A percentile compares a stretch with the other conserved stretches of the same genome.
These are phyloP conservation scores for Boletus coccyginus DNA, from an alignment of 768 basidiomycete species.

Conservation along the genomic window DNA sequence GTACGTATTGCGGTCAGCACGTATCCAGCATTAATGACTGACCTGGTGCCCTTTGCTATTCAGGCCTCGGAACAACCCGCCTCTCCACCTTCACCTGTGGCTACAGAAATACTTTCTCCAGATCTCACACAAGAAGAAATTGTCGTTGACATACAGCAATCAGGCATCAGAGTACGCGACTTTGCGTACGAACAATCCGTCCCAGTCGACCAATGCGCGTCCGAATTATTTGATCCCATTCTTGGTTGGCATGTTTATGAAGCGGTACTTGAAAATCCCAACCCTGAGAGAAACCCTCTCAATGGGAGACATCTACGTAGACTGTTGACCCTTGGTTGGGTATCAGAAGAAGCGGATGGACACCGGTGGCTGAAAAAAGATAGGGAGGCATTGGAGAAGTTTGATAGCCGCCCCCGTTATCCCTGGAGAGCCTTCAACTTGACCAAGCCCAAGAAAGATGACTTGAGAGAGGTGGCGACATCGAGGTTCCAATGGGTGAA, in stretches of 20 bases:
- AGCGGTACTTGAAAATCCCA: constrained; percentile 18
- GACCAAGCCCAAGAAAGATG: constrained; percentile 24
- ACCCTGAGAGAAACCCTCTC: constrained; percentile 16
- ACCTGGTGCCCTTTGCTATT: background rate
- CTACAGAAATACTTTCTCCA: constrained; percentile 32
- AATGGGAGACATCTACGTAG: constrained; percentile 27
- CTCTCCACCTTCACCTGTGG: constrained; percentile 31
- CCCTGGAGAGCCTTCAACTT: constrained; percentile 28
- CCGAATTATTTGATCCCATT: constrained; percentile 32
- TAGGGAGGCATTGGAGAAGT: constrained; percentile 24
- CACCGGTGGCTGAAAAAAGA: constrained; percentile 26
- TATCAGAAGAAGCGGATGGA: constrained; percentile 19
- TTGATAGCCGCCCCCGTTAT: constrained; percentile 23
- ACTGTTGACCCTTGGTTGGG: constrained; percentile 30
- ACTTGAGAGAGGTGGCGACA: constrained; percentile 25
- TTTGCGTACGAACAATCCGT: constrained; percentile 24
- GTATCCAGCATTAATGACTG: background rate
- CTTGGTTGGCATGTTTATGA: constrained; percentile 33
- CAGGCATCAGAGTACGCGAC: constrained; percentile 32
- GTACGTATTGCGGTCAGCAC: constrained; percentile 12
- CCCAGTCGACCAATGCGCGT: constrained; percentile 16
- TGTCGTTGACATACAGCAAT: constrained; percentile 28
- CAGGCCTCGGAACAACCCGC: constrained; percentile 14
- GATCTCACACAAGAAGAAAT: constrained; percentile 35
- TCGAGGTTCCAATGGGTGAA: constrained; percentile 31